Evolutionary conservation across 257 asterid genomes (phyloP), one percentile per base, ranked within the genome.

Genomic region (Solanum dulcamara): DNA sequence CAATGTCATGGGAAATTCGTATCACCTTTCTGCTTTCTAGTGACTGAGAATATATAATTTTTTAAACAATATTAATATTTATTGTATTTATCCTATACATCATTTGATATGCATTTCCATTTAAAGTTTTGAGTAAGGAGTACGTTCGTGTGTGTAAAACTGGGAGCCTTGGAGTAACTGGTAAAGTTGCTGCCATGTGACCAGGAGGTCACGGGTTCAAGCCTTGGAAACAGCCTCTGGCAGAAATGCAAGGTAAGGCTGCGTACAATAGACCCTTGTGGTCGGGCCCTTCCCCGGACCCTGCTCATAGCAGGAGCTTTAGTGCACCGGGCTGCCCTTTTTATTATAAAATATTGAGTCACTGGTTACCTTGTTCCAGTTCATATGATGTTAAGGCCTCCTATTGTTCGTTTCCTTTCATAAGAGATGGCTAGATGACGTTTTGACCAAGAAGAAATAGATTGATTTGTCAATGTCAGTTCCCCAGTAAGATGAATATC

Each of bases 401-500:
- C 55, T 26, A 26, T 28, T 38, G 79, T 26, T 83, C 30, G 22
- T 24, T 81, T 55, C 59, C 32, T 13, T 44, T 44, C 72, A 26
- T 40, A 67, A 68, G 82, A 68, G 60, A 44, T 74, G 82, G 66
- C 70, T 86, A 50, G 80, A 62, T 30, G 26, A 35, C 51, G 22
- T 88, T 87, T 79, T 84, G 88, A 86, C 74, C 87, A 59, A 70
- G 68, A 44, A 57, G 81, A 72, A 87, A 72, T 40, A 72, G 33
- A 30, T 38, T 75, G 48, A 79, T 48, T 33, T 81, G 81, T 42
- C 28, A 81, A 85, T 83, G 38, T 87, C 82, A 50, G 81, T 84
- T 53, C 64, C 71, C 71, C 67, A 83, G 86, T 80, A 88, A 87
- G 81, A 91, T 93, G 93, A 90, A 85, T 70, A 81, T 70, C 88